Evolutionary conservation across 169 alveolate genomes (phyloP), one percentile per base, ranked within the genome.

Genomic region (Eimeria brunetti): DNA sequence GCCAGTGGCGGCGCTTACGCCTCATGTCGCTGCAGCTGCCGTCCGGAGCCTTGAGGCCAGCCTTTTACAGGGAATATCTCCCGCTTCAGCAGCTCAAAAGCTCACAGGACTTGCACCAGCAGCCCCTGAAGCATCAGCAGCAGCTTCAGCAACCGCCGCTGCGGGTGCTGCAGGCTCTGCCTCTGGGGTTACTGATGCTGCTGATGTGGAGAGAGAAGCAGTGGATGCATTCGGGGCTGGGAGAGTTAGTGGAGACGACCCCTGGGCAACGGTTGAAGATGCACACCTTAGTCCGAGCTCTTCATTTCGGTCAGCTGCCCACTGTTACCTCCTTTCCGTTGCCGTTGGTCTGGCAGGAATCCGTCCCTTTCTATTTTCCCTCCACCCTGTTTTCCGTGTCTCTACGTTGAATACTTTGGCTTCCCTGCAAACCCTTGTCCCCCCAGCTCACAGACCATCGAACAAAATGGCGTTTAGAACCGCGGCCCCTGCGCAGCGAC

Each of bases 331-430:
- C 58, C 67, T 60, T 30, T 11, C 91, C n/a, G 91, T 56, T 36
- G 91, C 75, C 73, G 89, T 81, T 51, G 89, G 89, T 44, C 75
- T 53, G 56, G 91, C 91, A 6, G 76, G 56, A 9, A 53, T 84
- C 56, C 91, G 78, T 12, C 53, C 76, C 22, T 49, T 60, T 36
- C 75, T 84, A 7, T 58, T 84, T 60, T 41, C 49, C 30, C 53
- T 84, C 53, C 76, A 56, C 38, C 91, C 91, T 12, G 76, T 53
- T 14, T 84, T 84, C 56, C 91, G 91, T n/a, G 38, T 58, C 44
- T 84, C 91, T 56, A 24, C 67, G 2, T 22, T 84, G 76, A 36
- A 12, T 20, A 5, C 24, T n/a, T 58, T 84, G 91, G 41, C 91
- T n/a, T 84, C 76, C 75, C 76, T 84, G 38, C 58, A 84, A 20